Conservation (phyloP, 2,329 filamentous ascomycete genomes). For the Xylaria sp. region DNA sequence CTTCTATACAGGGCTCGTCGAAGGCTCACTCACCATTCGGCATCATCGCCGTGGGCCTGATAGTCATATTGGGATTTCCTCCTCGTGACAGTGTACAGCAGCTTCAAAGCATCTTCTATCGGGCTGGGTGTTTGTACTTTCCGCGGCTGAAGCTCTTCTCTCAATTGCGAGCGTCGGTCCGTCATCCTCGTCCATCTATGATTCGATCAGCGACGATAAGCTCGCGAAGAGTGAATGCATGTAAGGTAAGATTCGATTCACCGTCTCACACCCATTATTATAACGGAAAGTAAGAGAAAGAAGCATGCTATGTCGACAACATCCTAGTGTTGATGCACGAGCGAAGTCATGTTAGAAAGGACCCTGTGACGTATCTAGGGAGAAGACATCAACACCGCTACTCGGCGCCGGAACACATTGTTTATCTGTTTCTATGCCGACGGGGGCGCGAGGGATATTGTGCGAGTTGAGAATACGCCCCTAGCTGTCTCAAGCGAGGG, state of each 20-base stretch:
- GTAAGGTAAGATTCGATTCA: neutral
- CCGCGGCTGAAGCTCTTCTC: neutral
- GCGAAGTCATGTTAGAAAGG: neutral
- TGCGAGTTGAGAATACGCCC: neutral
- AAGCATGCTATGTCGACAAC: neutral
- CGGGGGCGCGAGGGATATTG: neutral
- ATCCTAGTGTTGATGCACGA: neutral
- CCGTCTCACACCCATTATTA: neutral
- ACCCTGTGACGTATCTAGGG: neutral
- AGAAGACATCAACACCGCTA: neutral
- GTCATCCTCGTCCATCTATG: neutral
- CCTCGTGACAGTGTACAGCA: slow-evolving; percentile 18
- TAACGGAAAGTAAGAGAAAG: neutral
- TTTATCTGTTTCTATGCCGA: neutral
- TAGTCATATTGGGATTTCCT: slow-evolving; percentile 2
- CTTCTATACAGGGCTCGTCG: no score
- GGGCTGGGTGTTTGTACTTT: neutral
- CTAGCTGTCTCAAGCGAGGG: neutral
- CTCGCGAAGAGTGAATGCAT: neutral
- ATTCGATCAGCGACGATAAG: neutral
- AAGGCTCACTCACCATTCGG: slow-evolving; percentile 15
- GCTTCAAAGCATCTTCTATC: neutral
- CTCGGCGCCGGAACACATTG: neutral
- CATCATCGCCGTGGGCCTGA: neutral
- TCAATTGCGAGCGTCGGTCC: neutral